Conservation (phyloP, 78 protist genomes). For the Pigoraptor vietnamica region DNA sequence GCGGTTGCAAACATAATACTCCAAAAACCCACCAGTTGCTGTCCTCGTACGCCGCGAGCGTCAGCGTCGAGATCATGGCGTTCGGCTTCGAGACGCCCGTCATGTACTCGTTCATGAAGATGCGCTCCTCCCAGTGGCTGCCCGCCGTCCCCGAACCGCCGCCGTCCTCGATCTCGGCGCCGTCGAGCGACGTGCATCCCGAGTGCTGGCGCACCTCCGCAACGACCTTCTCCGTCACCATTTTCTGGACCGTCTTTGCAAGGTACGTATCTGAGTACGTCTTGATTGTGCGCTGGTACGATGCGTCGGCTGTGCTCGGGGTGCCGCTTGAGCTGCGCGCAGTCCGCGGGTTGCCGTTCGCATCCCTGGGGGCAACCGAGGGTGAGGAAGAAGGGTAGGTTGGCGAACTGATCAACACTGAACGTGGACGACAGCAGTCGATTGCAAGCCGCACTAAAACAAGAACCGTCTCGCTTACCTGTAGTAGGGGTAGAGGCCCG, state of each 20-base stretch:
- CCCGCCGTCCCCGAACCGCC: conserved; percentile 21
- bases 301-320: neutral
- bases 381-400: too few species aligned
- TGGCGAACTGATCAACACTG: too few species aligned
- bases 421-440: too few species aligned
- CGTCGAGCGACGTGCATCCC: conserved; percentile 1
- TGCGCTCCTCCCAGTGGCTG: conserved; percentile 29
- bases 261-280: neutral
- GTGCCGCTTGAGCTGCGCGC: neutral
- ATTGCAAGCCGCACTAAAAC: too few species aligned
- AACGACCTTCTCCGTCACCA: neutral
- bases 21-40: neutral
- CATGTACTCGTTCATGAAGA: neutral
- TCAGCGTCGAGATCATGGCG: neutral
- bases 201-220: conserved; percentile 3
- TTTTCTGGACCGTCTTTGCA: neutral
- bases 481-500: neutral
- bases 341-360: conserved; percentile 7
- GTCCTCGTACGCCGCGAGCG: neutral
- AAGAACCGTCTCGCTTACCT: too few species aligned
- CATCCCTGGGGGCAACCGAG: too few species aligned
- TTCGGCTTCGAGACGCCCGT: neutral
- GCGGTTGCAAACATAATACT: neutral
- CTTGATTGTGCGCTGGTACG: neutral
- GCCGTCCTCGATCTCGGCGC: conserved; percentile 27